These are phyloP conservation scores for Paecilomyces variotii DNA, from an alignment of 2,329 filamentous ascomycete genomes.

Conservation along the genomic window DNA sequence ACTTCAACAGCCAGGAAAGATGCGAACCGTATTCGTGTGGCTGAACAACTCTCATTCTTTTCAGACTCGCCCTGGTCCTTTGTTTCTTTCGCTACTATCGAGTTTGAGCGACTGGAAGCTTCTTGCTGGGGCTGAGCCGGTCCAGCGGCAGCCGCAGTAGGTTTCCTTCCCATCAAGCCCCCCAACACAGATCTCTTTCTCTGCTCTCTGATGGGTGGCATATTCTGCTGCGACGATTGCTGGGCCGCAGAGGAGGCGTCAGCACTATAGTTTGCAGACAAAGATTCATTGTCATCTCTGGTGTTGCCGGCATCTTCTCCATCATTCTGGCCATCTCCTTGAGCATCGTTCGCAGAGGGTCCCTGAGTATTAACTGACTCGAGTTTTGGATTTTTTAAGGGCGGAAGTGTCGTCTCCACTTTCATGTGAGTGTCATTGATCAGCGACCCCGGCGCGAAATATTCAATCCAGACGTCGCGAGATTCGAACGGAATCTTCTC, in stretches of 20 bases:
- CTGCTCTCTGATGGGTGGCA: constrained; percentile 14
- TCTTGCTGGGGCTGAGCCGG: constrained; percentile 3
- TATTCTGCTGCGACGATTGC: constrained; percentile 4
- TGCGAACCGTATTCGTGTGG: constrained; percentile 60
- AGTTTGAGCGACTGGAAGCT: constrained; percentile 3
- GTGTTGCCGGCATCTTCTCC: constrained; percentile 11
- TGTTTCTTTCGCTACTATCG: constrained; percentile 8
- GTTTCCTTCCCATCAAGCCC: constrained; percentile 31
- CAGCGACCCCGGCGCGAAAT: constrained; percentile 67
- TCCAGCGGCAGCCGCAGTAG: constrained; percentile 8
- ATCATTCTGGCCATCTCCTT: constrained; percentile 12
- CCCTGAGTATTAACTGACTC: constrained; percentile 7
- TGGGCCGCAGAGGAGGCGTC: constrained; percentile 4
- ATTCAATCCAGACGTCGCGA: constrained; percentile 79
- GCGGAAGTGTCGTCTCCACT: constrained; percentile 60
- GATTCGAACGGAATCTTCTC: constrained; percentile 84
- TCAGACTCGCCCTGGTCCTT: constrained; percentile 17
- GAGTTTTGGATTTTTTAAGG: constrained; percentile 42
- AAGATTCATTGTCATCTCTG: constrained; percentile 7
- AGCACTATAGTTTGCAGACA: constrained; percentile 9
- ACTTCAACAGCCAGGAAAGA: constrained; percentile 70
- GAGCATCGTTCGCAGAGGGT: constrained; percentile 10
- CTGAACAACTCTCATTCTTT: constrained; percentile 11
- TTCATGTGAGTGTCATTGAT: constrained; percentile 76
- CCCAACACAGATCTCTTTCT: constrained; percentile 37